These are phyloP conservation scores for Daphne laureola DNA, from an alignment of 441 rosid genomes.

Conservation along the genomic window DNA sequence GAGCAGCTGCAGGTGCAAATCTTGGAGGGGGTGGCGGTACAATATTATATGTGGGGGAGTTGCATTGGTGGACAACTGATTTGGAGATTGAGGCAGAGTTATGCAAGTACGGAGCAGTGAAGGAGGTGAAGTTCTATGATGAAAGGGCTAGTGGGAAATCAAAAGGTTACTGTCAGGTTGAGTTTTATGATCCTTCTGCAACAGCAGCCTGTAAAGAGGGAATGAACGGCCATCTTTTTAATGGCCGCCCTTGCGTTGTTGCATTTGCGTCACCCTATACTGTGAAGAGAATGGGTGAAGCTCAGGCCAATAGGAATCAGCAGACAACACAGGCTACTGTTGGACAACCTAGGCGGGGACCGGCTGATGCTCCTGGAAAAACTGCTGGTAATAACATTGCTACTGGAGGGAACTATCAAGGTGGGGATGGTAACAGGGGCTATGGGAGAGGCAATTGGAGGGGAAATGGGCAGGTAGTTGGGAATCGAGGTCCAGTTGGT, in stretches of 20 bases:
- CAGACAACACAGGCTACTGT: constrained; percentile 56
- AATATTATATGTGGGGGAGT: constrained; percentile 80
- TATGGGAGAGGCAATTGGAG: constrained; percentile 88
- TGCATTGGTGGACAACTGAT: constrained; percentile 99
- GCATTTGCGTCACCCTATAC: constrained; percentile 93
- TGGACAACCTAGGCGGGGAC: constrained; percentile 43
- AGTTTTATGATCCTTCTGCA: constrained; percentile 61
- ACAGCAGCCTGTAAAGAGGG: constrained; percentile 88
- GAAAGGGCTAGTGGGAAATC: constrained; percentile 95
- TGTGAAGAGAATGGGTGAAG: constrained; percentile 74
- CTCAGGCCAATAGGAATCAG: constrained; percentile 51
- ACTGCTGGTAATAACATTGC: constrained; percentile 25
- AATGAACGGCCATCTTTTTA: constrained; percentile 74
- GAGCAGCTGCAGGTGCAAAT: constrained; percentile 17
- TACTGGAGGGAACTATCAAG: constrained; percentile 50
- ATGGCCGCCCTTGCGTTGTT: constrained; percentile 89
- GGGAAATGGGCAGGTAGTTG: constrained; percentile 74
- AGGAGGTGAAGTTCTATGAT: constrained; percentile 84
- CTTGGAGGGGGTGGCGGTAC: constrained; percentile 74
- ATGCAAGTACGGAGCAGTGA: constrained; percentile 76
- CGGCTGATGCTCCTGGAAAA: constrained; percentile 60
- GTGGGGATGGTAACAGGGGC: constrained; percentile 76
- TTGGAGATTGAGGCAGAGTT: constrained; percentile 77
- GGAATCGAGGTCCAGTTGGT: constrained; percentile 69
- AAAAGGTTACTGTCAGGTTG: constrained; percentile 93